Evolutionary conservation across 108 stramenopile genomes (phyloP), one percentile per base, ranked within the genome.

Genomic region (Discostella pseudostelligera): DNA sequence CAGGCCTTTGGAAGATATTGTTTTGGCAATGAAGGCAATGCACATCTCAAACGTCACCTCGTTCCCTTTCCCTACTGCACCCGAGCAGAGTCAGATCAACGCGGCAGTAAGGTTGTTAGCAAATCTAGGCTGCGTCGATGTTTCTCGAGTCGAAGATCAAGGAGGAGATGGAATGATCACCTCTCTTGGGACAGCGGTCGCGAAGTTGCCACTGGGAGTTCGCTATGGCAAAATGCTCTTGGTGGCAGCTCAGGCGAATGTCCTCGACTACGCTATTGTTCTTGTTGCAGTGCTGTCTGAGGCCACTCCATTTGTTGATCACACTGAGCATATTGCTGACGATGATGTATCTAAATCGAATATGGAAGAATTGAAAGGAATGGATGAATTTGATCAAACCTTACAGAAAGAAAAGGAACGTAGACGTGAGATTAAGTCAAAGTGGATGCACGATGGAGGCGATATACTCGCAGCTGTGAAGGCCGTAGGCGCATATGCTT

Each of bases 1-100:
- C 3, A 65, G 86, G 26, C 95, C 96, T 14, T 69, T 98, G 24
- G 94, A 95, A 64, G 93, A 96, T 73, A 84, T 98, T 26, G 88
- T 96, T 10, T 80, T 98, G 25, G 86, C 90, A 8, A 89, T 96
- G 90, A 95, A 95, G 65, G 78, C 87, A 8, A 83, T 97, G 83
- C 79, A 89, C 19, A 80, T 97, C 14, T 70, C 80, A 2, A 74
- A 92, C 54, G 85, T 93, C 17, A 64, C 73, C 16, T 25, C 49
- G 17, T 96, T 96, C 69, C 95, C 94, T 14, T 92, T 95, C 67
- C 87, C 87, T 22, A 82, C 87, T 39, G 74, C 91, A 0, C 96
- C 95, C 16, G 79, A 84, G 20, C 62, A 76, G 29, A 60, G 56
- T 47, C 89, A 89, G 62, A 74, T 95, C 19, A 72, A 78, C 51